Conservation (phyloP, 208 protist species). For the Phytomonas serpens region DNA sequence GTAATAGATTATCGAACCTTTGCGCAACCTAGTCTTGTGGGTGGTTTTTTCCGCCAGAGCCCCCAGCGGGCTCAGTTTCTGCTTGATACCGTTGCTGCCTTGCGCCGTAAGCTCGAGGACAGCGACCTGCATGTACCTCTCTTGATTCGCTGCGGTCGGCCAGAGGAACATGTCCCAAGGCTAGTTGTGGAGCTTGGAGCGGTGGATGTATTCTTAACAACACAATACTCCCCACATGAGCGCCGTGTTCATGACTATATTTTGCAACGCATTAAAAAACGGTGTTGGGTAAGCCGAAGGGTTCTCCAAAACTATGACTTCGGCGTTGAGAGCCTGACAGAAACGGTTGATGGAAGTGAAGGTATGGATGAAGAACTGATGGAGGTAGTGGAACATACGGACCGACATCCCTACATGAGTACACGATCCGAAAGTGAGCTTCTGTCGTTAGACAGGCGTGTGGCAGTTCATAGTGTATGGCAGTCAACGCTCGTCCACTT, state of each 20-base stretch:
- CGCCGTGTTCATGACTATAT: constrained; percentile 59
- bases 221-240: constrained; percentile 84
- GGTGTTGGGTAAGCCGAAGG: constrained; percentile 43
- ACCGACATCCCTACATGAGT: background rate
- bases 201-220: constrained; percentile 71
- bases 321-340: background rate
- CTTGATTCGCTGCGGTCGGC: constrained; percentile 66
- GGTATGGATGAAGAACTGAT: constrained; percentile 17
- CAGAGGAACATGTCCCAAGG: constrained; percentile 79
- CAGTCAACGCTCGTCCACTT: constrained; percentile 86
- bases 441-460: background rate
- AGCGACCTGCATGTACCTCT: constrained; percentile 46
- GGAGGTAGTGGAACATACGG: constrained; percentile 22
- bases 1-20: constrained; percentile 82
- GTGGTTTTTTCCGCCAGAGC: constrained; percentile 76
- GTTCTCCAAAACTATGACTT: constrained; percentile 1
- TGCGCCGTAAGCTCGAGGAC: constrained; percentile 53
- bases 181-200: constrained; percentile 67
- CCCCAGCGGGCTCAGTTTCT: constrained; percentile 73
- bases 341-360: background rate
- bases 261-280: constrained; percentile 18
- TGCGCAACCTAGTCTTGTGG: constrained; percentile 73
- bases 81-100: constrained; percentile 52
- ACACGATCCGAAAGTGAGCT: background rate
- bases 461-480: constrained; percentile 70